Base-by-base conservation (phyloP, 108 stramenopile species). In the Cyclotella choctawhatcheeana region DNA sequence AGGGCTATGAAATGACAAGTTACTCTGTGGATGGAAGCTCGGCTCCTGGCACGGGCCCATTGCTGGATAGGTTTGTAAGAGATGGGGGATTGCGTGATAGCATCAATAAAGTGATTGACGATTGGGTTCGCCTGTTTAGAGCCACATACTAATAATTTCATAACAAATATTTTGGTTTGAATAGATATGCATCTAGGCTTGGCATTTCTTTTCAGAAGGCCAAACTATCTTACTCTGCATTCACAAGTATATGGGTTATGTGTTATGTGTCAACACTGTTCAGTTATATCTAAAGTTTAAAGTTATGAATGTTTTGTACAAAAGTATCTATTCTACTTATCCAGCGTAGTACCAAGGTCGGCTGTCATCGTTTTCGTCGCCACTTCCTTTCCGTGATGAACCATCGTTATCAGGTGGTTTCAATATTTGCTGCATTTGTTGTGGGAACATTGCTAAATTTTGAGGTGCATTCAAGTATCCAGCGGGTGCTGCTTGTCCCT, bases 1-100 rank as follows among this genome's bases (percentile, higher is more conserved):
- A 94, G 34, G 86, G 88, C 5, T 91, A 94, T 64, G 93, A 94
- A 64, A 82, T 88, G 22, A 70, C 76, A 34, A 84, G 85, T 54
- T 94, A 83, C 53, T 33, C 13, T 45, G 89, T 94, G 54, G 84
- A 89, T n/a, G 82, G 74, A 21, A 69, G 81, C 61, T 73, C 77
- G 1, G 58, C 82, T 30, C 64, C 77, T 1, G 72, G 83, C 7
- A 74, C 81, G 0, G 67, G 84, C 12, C 92, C 88, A 13, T 43
- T 90, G 56, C 69, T 91, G 58, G 88, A 94, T 56, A 76, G 85
- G 26, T 91, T 91, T 60, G 88, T 94, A 0, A 83, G 84, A 40
- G 79, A 89, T 54, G 88, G 87, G 21, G 93, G 93, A 31, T 81
- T 91, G 63, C 85, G 89, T 45, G 85, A 91, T 3, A 76, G 64